phyloP scores from a whole-genome alignment of 371 early-diverging fungal genomes.

The Syncephalis fuscata region DNA sequence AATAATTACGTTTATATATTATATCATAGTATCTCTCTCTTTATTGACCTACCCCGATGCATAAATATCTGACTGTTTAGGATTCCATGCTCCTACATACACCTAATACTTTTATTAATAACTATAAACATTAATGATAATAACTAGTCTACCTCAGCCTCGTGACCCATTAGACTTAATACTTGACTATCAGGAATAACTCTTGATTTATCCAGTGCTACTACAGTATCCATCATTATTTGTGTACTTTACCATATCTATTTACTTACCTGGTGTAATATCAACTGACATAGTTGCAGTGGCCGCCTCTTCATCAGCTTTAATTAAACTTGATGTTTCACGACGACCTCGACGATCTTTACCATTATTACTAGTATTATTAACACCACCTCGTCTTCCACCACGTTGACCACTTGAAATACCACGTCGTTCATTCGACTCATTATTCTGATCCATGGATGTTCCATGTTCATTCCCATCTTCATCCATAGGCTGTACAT shows the following conservation, averaged over 20 bases:
- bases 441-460: no score
- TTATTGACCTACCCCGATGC: constrained; percentile 57
- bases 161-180: constrained; percentile 40
- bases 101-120: constrained; percentile 15
- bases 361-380: constrained; percentile 7
- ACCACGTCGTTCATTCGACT: no score
- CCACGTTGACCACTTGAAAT: constrained; percentile 3
- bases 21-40: background rate
- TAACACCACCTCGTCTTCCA: no score
- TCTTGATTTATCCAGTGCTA: no score
- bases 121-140: background rate
- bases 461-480: no score
- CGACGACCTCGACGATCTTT: constrained; percentile 12
- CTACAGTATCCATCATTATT: no score
- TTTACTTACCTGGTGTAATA: no score
- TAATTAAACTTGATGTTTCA: no score
- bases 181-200: constrained; percentile 10
- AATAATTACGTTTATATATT: constrained; percentile 3
- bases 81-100: constrained; percentile 78
- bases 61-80: constrained; percentile 33
- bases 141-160: constrained; percentile 24
- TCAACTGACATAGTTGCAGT: no score
- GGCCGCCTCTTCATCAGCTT: no score
- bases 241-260: no score
- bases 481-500: constrained; percentile 17